Evolutionary conservation across 257 asterid genomes (phyloP).

Genomic region (Henckelia pumila): DNA sequence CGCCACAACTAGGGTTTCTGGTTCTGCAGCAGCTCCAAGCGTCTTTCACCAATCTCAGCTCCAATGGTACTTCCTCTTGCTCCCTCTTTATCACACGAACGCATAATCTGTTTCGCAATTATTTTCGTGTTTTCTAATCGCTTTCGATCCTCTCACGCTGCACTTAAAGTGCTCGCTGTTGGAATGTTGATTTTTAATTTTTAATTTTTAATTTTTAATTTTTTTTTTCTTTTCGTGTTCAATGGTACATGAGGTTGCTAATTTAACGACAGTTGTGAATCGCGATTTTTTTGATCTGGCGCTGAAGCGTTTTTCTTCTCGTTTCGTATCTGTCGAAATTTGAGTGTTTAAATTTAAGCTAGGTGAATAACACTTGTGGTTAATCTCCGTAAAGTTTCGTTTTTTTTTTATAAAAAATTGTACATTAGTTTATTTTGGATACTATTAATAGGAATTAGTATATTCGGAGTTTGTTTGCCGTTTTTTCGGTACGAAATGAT

Average conservation of each 20-base stretch:
- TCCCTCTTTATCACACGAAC: neutral
- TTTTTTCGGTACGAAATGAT: no score
- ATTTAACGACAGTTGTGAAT: neutral
- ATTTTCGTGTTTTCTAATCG: neutral
- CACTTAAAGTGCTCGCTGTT: neutral
- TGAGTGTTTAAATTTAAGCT: neutral
- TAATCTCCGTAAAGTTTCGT: neutral
- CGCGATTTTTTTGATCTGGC: no score
- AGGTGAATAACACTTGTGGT: neutral
- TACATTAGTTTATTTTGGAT: no score
- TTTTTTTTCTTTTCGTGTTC: neutral
- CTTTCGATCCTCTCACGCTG: neutral
- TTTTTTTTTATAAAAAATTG: no score
- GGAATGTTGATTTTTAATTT: no score
- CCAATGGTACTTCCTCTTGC: slow-evolving; percentile 28
- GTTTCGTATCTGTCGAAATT: neutral
- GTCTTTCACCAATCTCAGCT: slow-evolving; percentile 10
- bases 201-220: no score
- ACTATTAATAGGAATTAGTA: neutral
- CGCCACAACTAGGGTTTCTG: slow-evolving; percentile 27
- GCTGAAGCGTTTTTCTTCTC: no score
- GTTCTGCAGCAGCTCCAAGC: neutral
- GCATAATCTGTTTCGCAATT: neutral
- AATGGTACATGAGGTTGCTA: neutral
- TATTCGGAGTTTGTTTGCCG: neutral